These are phyloP conservation scores for Cladophialophora bantiana DNA, from an alignment of 2,329 filamentous ascomycete genomes.

Conservation along the genomic window DNA sequence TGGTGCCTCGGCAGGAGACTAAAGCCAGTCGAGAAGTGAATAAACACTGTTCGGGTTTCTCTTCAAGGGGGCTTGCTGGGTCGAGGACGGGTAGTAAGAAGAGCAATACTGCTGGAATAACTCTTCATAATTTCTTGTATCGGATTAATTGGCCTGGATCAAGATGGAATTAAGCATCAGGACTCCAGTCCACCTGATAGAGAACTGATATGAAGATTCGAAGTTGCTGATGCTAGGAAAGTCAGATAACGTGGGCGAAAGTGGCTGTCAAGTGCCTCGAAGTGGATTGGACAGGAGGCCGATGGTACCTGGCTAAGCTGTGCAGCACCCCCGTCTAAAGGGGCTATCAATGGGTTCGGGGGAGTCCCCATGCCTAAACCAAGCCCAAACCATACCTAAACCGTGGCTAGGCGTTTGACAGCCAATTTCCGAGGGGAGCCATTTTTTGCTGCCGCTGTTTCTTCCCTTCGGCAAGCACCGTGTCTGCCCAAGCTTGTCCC, in stretches of 20 bases:
- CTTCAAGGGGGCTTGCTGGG: not conserved
- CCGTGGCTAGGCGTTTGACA: conserved; percentile 16
- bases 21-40: not conserved
- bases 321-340: conserved; percentile 1
- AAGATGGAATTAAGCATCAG: conserved; percentile 22
- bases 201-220: conserved; percentile 9
- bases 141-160: conserved; percentile 8
- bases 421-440: conserved; percentile 26
- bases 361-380: conserved; percentile 8
- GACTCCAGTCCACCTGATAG: conserved; percentile 12
- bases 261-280: not conserved
- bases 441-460: conserved; percentile 7
- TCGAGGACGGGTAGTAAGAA: not conserved
- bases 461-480: not conserved
- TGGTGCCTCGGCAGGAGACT: conserved; percentile 23
- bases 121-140: not conserved
- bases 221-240: not conserved
- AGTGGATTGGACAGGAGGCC: conserved; percentile 5
- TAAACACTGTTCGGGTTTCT: no score
- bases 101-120: not conserved
- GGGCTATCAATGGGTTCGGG: not conserved
- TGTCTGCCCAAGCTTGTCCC: not conserved
- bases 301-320: conserved; percentile 25
- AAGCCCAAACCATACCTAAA: conserved; percentile 4
- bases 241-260: conserved; percentile 11